phyloP scores from a whole-genome alignment of 176 grass and related monocot genomes.

The Saccharum officinarum region DNA sequence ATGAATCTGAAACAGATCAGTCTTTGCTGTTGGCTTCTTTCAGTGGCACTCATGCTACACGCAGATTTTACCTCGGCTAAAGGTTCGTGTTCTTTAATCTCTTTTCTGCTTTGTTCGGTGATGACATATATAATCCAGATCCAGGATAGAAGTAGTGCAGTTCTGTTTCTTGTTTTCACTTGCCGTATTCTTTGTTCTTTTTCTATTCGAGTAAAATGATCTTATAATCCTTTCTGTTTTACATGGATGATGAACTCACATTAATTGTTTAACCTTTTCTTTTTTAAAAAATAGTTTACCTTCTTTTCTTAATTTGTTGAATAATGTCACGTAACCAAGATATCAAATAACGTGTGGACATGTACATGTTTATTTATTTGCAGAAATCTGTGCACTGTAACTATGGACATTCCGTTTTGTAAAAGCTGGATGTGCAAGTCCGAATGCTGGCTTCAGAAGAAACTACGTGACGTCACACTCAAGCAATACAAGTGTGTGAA shows the following conservation, averaged over 20 bases:
- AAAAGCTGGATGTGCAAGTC: neutral
- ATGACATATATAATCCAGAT: neutral
- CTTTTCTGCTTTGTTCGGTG: neutral
- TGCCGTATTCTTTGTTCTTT: neutral
- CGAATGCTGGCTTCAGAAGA: neutral
- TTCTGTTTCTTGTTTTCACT: neutral
- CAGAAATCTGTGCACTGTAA: neutral
- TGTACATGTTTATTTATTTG: neutral
- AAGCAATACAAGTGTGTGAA: neutral
- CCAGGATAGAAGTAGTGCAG: neutral
- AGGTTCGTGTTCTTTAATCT: neutral
- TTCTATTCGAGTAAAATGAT: neutral
- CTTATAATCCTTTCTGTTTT: neutral
- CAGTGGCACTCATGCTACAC: neutral
- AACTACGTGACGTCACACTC: neutral
- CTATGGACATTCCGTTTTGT: neutral
- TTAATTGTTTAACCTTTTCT: too few relatives aligned
- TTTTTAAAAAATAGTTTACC: too few relatives aligned
- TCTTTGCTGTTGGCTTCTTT: neutral
- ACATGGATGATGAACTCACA: too few relatives aligned
- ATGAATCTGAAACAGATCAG: neutral
- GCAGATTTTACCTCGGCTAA: neutral
- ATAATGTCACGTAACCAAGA: too few relatives aligned
- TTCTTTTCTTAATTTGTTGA: too few relatives aligned
- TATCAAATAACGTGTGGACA: too few relatives aligned